phyloP scores from a whole-genome alignment of 2,329 filamentous ascomycete genomes.

The Paracamarosporium sp. region DNA sequence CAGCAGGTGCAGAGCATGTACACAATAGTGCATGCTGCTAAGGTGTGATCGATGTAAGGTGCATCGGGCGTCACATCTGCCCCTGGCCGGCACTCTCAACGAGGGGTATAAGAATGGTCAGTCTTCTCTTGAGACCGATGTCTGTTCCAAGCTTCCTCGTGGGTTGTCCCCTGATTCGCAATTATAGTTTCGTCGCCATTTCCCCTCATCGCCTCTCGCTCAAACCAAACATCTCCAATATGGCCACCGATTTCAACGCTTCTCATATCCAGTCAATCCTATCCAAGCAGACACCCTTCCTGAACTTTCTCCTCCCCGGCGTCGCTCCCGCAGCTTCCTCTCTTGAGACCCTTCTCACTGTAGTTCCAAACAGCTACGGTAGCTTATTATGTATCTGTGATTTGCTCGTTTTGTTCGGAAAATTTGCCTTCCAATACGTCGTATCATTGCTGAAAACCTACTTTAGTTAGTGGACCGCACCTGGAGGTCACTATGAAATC shows the following conservation, averaged over 20 bases:
- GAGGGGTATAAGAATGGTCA: conserved; percentile 6
- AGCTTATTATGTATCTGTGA: conserved; percentile 9
- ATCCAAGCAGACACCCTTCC: conserved; percentile 9
- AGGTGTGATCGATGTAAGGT: no score
- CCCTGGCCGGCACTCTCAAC: no score
- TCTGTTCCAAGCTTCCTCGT: not conserved
- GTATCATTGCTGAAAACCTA: not conserved
- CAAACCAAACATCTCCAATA: conserved; percentile 8
- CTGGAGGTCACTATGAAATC: conserved; percentile 2
- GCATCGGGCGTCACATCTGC: no score
- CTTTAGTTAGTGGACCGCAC: not conserved
- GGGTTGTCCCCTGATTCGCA: not conserved
- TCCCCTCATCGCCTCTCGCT: not conserved
- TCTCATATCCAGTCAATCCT: conserved; percentile 10
- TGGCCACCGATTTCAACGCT: conserved; percentile 11
- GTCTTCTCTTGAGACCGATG: not conserved
- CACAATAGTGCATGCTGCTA: no score
- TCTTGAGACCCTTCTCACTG: conserved; percentile 13
- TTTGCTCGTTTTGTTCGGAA: no score
- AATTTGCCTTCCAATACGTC: conserved; percentile 16
- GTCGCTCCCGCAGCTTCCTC: conserved; percentile 10
- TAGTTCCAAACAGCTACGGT: conserved; percentile 12
- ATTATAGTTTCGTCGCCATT: not conserved
- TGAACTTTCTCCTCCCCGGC: conserved; percentile 15
- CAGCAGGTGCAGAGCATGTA: no score